Evolutionary conservation across 306 rosid genomes (phyloP).

Genomic region (Trifolium dubium): DNA sequence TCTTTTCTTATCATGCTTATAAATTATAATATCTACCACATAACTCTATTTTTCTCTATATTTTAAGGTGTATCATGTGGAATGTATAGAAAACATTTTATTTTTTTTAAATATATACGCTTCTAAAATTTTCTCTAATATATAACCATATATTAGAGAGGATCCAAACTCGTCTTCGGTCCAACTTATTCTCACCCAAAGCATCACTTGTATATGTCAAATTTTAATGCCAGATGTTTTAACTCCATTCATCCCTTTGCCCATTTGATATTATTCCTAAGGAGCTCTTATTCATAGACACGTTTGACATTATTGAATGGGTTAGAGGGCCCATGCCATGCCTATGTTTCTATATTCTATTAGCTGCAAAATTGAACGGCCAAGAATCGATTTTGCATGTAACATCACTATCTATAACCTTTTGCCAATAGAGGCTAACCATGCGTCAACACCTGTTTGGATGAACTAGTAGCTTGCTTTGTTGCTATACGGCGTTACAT

Average conservation of each 20-base stretch:
- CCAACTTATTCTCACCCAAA: too few relatives aligned
- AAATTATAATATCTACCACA: too few relatives aligned
- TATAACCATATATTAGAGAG: too few relatives aligned
- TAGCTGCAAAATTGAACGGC: slow-evolving; percentile 46
- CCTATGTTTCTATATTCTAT: neutral
- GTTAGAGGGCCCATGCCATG: slow-evolving; percentile 19
- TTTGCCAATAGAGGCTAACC: neutral
- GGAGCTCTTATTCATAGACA: neutral
- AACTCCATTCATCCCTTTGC: neutral
- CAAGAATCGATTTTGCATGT: slow-evolving; percentile 12
- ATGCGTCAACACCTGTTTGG: slow-evolving; percentile 29
- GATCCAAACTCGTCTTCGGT: too few relatives aligned
- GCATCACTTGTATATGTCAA: neutral
- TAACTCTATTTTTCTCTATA: too few relatives aligned
- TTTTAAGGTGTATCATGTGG: too few relatives aligned
- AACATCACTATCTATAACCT: slow-evolving; percentile 31
- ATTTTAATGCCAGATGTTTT: neutral
- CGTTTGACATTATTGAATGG: slow-evolving; percentile 3
- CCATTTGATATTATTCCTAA: neutral
- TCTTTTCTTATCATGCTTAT: too few relatives aligned
- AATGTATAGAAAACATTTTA: too few relatives aligned
- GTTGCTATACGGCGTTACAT: neutral
- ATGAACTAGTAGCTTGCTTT: neutral
- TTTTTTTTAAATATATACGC: too few relatives aligned
- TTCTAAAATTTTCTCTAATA: too few relatives aligned